phyloP scores from a whole-genome alignment of 345 rosid species.

The Microthlaspi erraticum region DNA sequence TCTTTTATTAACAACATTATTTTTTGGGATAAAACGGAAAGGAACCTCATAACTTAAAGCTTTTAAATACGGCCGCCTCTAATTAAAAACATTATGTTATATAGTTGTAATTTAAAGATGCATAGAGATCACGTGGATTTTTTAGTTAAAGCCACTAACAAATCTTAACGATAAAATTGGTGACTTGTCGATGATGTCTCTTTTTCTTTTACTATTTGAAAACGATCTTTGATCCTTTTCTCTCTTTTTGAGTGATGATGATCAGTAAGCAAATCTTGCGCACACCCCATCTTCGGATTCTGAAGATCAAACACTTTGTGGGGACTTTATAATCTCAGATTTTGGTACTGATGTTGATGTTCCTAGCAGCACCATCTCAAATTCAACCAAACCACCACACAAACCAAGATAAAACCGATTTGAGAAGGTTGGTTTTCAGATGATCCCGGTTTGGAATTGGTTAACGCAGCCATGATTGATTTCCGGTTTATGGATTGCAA shows the following conservation, averaged over 20 bases:
- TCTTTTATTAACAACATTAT: not conserved
- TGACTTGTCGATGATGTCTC: constrained; percentile 35
- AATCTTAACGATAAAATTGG: constrained; percentile 37
- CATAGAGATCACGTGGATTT: constrained; percentile 40
- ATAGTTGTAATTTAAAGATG: constrained; percentile 2
- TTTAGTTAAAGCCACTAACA: constrained; percentile 27
- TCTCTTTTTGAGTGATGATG: constrained; percentile 39
- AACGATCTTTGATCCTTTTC: constrained; percentile 30
- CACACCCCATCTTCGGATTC: constrained; percentile 44
- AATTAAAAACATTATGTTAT: constrained; percentile 16
- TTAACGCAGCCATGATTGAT: not conserved
- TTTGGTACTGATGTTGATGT: constrained; percentile 32
- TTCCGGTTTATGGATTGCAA: constrained; percentile 1
- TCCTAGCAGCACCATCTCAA: constrained; percentile 2
- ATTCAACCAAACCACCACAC: not conserved
- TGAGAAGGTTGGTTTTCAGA: constrained; percentile 1
- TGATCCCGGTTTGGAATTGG: not conserved
- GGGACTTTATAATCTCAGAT: not conserved
- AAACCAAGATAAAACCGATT: constrained; percentile 2
- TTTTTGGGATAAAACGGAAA: constrained; percentile 22
- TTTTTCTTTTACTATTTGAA: constrained; percentile 36
- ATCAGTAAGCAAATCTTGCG: constrained; percentile 45
- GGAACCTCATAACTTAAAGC: constrained; percentile 24
- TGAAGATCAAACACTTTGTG: constrained; percentile 35
- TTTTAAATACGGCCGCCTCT: constrained; percentile 34